Evolutionary conservation across 2,329 filamentous ascomycete species (phyloP), one percentile per base, ranked within the genome.

Genomic region (Sporothrix pseudoabietina): DNA sequence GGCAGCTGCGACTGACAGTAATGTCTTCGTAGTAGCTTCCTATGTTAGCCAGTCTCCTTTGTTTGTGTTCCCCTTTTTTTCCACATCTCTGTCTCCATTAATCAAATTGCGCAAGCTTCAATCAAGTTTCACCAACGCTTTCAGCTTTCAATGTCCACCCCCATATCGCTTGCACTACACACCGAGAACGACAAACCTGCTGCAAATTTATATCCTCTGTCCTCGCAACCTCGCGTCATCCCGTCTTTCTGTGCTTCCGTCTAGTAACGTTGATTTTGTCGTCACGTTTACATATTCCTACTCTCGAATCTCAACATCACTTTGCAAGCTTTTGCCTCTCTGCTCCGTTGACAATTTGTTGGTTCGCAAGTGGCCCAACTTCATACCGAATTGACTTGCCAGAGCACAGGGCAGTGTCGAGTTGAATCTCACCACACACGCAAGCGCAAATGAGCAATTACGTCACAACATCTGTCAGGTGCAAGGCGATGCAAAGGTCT

Each of bases 401-500:
- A 61, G 55, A 66, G 19, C 44, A 69, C 61, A 32, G 10, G 65
- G 65, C 65, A 54, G 65, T 69, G 65, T 66, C 41, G 41, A 35
- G 9, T 7, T 19, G 35, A 35, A 39, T 69, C 65, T 52, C 65
- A 69, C 44, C 47, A 6, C 41, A 44, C 12, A 14, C 41, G 41
- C 41, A 44, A 26, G 5, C 26, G 14, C 12, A 47, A 32, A 47
- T 9, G 41, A 66, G 41, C 41, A 49, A 49, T 44, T 52, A 69
- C 65, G 65, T 69, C 65, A 69, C 47, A 35, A 5, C 14, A 8
- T 26, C 4, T 9, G 59, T 14, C 65, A 69, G 41, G 41, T 10
- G 26, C 39, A 66, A 66, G 63, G 41, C 63, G 22, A 32, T n/a
- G 26, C 16, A 26, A 39, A 52, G 44, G 44, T 54, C 65, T 69